Evolutionary conservation across 2,329 filamentous ascomycete genomes (phyloP), one percentile per base, ranked within the genome.

Genomic region (Zymoseptoria crescenta): DNA sequence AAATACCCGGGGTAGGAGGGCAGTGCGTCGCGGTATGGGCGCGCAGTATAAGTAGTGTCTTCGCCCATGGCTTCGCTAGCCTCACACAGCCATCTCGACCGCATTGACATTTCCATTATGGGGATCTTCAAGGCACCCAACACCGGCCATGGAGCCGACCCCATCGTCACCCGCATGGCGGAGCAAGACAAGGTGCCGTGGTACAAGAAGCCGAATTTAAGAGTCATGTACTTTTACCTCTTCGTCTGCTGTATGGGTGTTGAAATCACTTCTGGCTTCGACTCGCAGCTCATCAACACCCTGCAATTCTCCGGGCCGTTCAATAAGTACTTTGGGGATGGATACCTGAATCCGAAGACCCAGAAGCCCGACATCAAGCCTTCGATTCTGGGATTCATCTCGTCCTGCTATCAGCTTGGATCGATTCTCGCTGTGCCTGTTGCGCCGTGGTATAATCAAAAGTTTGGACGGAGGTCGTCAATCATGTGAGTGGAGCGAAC

Each of bases 231-330:
- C 66, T 68, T 85, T 6, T 71, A 82, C 60, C 76, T 86, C 54
- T 81, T 86, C 59, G 81, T 81, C 21, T 81, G 81, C 50, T 84
- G 81, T 68, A 81, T 85, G 74, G 83, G 83, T 52, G 83, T 86
- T 59, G 83, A 86, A 72, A 82, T 83, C 66, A 84, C 82, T 0
- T 83, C 81, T 3, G 82, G 82, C 0, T 85, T 84, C 64, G 82
- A 83, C 65, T 80, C 77, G 3, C 80, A 76, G 28, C 77, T 80
- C 41, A 66, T 66, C 58, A 66, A 66, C 52, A 61, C 62, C 16
- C 56, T 64, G 28, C 64, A 67, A 50, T 57, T 64, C 41, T 57
- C 58, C 4, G 24, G 51, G 3, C 51, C 60, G 49, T 64, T 56
- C 56, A 59, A 62, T 27, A 54, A 61, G 10, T 61, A 77, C 64